Evolutionary conservation across 164 flowering plant genomes (phyloP).

Genomic region (Magnolia officinalis): DNA sequence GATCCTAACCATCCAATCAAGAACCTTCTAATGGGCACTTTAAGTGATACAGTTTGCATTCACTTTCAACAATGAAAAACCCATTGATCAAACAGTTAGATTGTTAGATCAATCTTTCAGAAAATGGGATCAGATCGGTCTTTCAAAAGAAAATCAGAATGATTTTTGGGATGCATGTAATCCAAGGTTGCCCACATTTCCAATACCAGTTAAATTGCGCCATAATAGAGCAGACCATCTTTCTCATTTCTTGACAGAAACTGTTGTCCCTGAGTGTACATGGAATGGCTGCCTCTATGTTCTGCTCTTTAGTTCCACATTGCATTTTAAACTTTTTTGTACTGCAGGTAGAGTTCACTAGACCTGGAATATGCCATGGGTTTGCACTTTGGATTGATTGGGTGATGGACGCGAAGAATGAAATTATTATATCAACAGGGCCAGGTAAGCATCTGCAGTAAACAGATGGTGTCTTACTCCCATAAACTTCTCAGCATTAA

Average conservation of each 20-base stretch:
- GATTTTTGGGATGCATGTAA: not conserved
- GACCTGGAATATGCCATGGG: conserved; percentile 77
- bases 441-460: conserved; percentile 49
- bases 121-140: too few relatives aligned
- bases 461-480: not conserved
- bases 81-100: too few relatives aligned
- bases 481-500: not conserved
- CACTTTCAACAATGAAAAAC: too few relatives aligned
- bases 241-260: not conserved
- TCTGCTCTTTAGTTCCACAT: not conserved
- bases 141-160: too few relatives aligned
- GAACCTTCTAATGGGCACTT: too few relatives aligned
- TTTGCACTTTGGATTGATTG: conserved; percentile 94
- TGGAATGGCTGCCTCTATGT: not conserved
- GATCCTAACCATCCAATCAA: too few relatives aligned
- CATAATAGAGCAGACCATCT: not conserved
- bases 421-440: conserved; percentile 59
- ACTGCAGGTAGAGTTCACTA: conserved; percentile 52
- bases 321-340: not conserved
- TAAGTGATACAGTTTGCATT: too few relatives aligned
- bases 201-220: too few relatives aligned
- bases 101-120: too few relatives aligned
- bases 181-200: not conserved
- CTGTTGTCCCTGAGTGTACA: too few relatives aligned
- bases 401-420: conserved; percentile 61